These are phyloP conservation scores for Cyclaneusma minus DNA, from an alignment of 2,329 filamentous ascomycete species.

Conservation along the genomic window DNA sequence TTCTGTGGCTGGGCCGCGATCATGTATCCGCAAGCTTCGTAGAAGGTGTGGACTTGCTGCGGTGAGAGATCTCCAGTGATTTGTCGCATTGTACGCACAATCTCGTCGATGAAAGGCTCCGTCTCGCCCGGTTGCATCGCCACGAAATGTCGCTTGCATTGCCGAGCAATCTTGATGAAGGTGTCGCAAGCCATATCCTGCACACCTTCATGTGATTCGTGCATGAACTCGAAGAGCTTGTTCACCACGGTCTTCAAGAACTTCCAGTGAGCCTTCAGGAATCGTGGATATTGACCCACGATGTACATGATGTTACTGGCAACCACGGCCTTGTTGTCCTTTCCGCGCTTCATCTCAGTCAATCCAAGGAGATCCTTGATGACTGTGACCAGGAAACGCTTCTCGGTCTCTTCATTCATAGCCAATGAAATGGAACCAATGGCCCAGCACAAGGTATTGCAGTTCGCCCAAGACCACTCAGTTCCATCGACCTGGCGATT, in stretches of 20 bases:
- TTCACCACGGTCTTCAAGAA: conserved; percentile 99
- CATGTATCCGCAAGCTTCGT: conserved; percentile 98
- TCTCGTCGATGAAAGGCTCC: conserved; percentile 97
- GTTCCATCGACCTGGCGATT: conserved; percentile 85
- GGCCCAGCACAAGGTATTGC: conserved; percentile 98
- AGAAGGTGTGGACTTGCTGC: conserved; percentile 97
- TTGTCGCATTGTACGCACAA: conserved; percentile 86
- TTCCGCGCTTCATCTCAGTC: conserved; percentile 98
- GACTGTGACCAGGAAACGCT: conserved; percentile 93
- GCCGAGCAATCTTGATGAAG: conserved; percentile 98
- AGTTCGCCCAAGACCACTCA: conserved; percentile 99
- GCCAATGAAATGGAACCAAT: conserved; percentile 97
- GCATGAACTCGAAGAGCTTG: conserved; percentile 99
- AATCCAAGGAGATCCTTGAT: conserved; percentile 95
- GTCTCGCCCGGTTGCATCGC: conserved; percentile 85
- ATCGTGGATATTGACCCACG: conserved; percentile 94
- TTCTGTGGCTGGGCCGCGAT: conserved; percentile 96
- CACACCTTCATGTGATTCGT: conserved; percentile 96
- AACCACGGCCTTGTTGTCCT: conserved; percentile 98
- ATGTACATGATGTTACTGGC: conserved; percentile 99
- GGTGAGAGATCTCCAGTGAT: conserved; percentile 92
- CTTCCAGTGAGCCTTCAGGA: conserved; percentile 98
- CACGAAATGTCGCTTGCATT: conserved; percentile 95
- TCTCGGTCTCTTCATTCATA: conserved; percentile 99
- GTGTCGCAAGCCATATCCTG: conserved; percentile 99